phyloP scores from a whole-genome alignment of 352 stramenopile species.

The Blastocystis sp. region DNA sequence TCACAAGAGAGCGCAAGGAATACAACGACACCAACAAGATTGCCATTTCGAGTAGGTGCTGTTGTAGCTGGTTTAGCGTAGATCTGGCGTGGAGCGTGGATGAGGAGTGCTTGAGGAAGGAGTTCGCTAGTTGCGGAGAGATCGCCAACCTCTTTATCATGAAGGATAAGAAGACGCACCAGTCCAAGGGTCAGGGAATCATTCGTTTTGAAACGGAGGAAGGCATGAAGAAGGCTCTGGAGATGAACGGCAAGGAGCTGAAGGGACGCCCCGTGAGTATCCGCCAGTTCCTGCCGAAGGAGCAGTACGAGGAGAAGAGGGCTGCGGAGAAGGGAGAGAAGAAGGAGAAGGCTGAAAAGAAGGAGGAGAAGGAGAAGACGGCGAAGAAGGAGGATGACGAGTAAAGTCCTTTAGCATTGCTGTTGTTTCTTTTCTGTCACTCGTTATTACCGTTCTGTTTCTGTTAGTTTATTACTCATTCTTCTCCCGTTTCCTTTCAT shows the following conservation, averaged over 20 bases:
- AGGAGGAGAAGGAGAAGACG: constrained; percentile 63
- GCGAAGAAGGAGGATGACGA: constrained; percentile 50
- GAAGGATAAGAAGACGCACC: constrained; percentile 22
- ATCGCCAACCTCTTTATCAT: constrained; percentile 26
- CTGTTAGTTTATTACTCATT: background rate
- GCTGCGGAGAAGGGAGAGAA: constrained; percentile 9
- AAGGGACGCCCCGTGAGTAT: constrained; percentile 59
- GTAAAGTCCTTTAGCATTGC: background rate
- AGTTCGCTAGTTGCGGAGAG: constrained; percentile 40
- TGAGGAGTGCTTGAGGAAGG: constrained; percentile 1
- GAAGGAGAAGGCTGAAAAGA: constrained; percentile 19
- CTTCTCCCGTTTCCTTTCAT: too few species aligned
- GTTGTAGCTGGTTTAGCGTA: background rate
- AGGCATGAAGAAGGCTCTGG: constrained; percentile 61
- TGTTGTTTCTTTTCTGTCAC: background rate
- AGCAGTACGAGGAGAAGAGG: background rate
- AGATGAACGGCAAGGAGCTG: constrained; percentile 67
- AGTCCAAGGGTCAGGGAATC: constrained; percentile 17
- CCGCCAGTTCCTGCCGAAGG: constrained; percentile 55
- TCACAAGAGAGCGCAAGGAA: constrained; percentile 31
- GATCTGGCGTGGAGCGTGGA: background rate
- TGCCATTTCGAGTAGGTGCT: background rate
- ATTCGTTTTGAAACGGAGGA: constrained; percentile 58
- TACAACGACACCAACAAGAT: constrained; percentile 71
- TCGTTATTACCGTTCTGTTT: too few species aligned